Percentiles rank a stretch among this genome's conserved stretches.
These are phyloP conservation scores for Microbotryum lychnidis-dioicae DNA, from an alignment of 1,284 basidiomycete genomes.

Conservation along the genomic window DNA sequence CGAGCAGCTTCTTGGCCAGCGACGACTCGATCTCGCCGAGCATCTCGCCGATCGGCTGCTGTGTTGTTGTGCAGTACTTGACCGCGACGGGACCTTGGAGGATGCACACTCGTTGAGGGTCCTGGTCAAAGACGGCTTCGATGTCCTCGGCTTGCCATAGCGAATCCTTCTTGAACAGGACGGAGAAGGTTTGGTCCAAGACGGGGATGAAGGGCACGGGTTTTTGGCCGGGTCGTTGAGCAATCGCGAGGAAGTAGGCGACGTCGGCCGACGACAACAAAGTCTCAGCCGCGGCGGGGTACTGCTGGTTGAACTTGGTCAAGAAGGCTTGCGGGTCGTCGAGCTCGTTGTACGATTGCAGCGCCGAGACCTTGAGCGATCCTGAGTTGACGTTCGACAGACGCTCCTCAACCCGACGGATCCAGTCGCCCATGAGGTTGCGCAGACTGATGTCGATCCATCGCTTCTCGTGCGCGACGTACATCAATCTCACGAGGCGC, in stretches of 20 bases:
- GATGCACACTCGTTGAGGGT: slow-evolving; percentile 94
- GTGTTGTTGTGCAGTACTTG: slow-evolving; percentile 75
- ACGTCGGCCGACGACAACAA: slow-evolving; percentile 91
- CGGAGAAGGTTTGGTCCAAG: slow-evolving; percentile 83
- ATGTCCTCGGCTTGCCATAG: slow-evolving; percentile 94
- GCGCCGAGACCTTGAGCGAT: slow-evolving; percentile 65
- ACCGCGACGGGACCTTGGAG: slow-evolving; percentile 93
- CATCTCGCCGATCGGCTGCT: slow-evolving; percentile 83
- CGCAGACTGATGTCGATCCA: slow-evolving; percentile 93
- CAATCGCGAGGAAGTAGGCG: slow-evolving; percentile 88
- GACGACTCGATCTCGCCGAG: slow-evolving; percentile 75
- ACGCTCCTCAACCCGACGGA: slow-evolving; percentile 90
- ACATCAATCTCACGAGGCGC: slow-evolving; percentile 88
- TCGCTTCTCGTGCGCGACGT: slow-evolving; percentile 76
- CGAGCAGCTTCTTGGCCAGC: slow-evolving; percentile 72
- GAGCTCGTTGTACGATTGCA: slow-evolving; percentile 81
- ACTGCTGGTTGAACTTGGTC: slow-evolving; percentile 70
- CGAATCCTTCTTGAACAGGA: slow-evolving; percentile 87
- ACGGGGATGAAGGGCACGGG: slow-evolving; percentile 98
- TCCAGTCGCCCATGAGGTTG: slow-evolving; percentile 93
- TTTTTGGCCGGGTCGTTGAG: slow-evolving; percentile 91
- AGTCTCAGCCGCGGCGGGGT: slow-evolving; percentile 72
- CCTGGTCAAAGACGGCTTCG: slow-evolving; percentile 95
- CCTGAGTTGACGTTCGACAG: slow-evolving; percentile 83
- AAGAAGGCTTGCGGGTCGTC: slow-evolving; percentile 74